Conservation (phyloP, 495 filamentous ascomycete species). For the Penicilliopsis zonata region DNA sequence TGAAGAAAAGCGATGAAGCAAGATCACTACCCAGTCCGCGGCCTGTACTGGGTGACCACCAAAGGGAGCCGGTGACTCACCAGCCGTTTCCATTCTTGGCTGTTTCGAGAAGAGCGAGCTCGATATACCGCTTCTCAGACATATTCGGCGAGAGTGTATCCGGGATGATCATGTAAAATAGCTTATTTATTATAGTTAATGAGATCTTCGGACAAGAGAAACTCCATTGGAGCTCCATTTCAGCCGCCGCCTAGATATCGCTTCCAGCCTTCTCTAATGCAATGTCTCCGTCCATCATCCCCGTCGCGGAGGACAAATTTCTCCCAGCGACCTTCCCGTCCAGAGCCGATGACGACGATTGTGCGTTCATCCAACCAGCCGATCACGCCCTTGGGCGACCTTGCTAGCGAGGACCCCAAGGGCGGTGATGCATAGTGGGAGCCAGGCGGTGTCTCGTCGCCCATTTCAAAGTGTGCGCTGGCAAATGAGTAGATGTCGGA, state of each 20-base stretch:
- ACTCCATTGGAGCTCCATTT: too few relatives aligned
- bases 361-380: conserved; percentile 62
- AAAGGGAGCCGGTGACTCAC: too few relatives aligned
- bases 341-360: conserved; percentile 68
- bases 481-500: conserved; percentile 77
- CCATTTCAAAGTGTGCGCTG: conserved; percentile 63
- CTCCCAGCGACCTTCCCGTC: conserved; percentile 73
- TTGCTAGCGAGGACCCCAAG: conserved; percentile 35
- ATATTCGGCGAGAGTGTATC: too few relatives aligned
- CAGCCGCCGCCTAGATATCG: conserved; percentile 50
- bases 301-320: conserved; percentile 57
- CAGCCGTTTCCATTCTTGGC: too few relatives aligned
- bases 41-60: too few relatives aligned
- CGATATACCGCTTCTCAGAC: too few relatives aligned
- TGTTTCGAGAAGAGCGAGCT: too few relatives aligned
- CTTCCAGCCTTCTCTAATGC: conserved; percentile 69
- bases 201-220: too few relatives aligned
- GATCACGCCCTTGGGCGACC: conserved; percentile 61
- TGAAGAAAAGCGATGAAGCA: too few relatives aligned
- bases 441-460: conserved; percentile 46
- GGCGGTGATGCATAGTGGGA: conserved; percentile 28
- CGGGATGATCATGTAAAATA: too few relatives aligned
- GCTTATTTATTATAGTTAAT: too few relatives aligned
- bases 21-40: too few relatives aligned
- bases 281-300: conserved; percentile 47